phyloP scores from a whole-genome alignment of 345 rosid genomes.

The Euphorbia lathyris region DNA sequence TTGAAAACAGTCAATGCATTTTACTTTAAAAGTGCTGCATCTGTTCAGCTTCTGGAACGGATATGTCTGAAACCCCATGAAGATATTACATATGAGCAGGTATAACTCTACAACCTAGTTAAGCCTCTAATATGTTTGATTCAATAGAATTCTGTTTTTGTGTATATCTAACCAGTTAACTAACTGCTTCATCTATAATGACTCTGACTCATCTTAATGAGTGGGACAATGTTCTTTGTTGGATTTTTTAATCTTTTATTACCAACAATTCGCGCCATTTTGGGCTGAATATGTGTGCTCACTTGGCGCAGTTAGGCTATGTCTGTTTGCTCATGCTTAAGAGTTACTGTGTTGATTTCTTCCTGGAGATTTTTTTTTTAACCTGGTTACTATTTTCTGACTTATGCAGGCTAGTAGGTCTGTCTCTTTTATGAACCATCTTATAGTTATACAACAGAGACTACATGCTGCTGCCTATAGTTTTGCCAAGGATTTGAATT shows the following conservation, averaged over 20 bases:
- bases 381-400: slow-evolving; percentile 6
- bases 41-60: slow-evolving; percentile 62
- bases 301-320: not conserved
- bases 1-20: slow-evolving; percentile 68
- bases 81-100: slow-evolving; percentile 82
- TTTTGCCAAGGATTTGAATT: slow-evolving; percentile 48
- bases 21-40: slow-evolving; percentile 79
- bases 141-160: not conserved
- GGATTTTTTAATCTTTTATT: not conserved
- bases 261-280: too few species aligned
- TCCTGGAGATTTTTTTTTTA: not conserved
- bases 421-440: slow-evolving; percentile 76
- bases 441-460: slow-evolving; percentile 62
- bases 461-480: slow-evolving; percentile 64
- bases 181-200: not conserved
- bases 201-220: not conserved
- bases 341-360: not conserved
- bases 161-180: not conserved
- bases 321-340: not conserved
- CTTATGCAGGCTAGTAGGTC: slow-evolving; percentile 60
- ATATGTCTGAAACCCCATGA: slow-evolving; percentile 58
- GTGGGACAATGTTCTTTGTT: not conserved
- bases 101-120: slow-evolving; percentile 20
- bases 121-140: not conserved
- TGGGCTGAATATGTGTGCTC: not conserved